These are phyloP conservation scores for Euphorbia schlechtendalii DNA, from an alignment of 441 rosid species.

Conservation along the genomic window DNA sequence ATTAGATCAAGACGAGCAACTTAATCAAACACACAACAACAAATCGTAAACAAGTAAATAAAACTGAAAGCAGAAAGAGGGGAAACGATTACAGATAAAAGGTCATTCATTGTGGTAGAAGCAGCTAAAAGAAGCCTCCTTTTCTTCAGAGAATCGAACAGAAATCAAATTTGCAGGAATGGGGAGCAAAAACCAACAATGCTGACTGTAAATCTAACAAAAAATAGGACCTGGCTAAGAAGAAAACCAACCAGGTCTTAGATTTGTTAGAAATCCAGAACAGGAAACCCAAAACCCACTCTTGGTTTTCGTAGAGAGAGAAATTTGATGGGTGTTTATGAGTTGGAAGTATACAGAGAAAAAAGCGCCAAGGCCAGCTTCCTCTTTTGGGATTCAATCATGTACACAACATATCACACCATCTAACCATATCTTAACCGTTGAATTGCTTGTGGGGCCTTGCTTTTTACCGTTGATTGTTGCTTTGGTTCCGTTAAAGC, in stretches of 20 bases:
- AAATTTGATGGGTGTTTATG: neutral
- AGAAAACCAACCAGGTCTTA: slow-evolving; percentile 10
- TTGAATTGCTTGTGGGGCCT: neutral
- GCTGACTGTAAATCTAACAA: neutral
- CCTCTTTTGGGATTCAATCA: neutral
- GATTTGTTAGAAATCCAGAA: neutral
- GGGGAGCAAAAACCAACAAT: neutral
- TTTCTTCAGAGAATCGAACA: no score
- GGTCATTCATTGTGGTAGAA: slow-evolving; percentile 70
- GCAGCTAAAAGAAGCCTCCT: slow-evolving; percentile 17
- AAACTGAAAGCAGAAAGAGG: slow-evolving; percentile 8
- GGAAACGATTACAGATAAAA: slow-evolving; percentile 47
- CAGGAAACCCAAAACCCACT: no score
- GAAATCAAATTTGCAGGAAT: neutral
- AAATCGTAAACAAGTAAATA: slow-evolving; percentile 10
- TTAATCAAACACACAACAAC: slow-evolving; percentile 7
- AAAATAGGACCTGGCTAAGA: slow-evolving; percentile 9
- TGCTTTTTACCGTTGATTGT: slow-evolving; percentile 1
- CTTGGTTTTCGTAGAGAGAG: slow-evolving; percentile 1
- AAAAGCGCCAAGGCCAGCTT: neutral
- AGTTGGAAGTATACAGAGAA: slow-evolving; percentile 3
- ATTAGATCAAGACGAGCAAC: slow-evolving; percentile 7
- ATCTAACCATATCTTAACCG: neutral
- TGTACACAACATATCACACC: neutral
- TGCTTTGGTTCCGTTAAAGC: neutral